phyloP scores from a whole-genome alignment of 352 stramenopile genomes.

The Globisporangium irregulare region DNA sequence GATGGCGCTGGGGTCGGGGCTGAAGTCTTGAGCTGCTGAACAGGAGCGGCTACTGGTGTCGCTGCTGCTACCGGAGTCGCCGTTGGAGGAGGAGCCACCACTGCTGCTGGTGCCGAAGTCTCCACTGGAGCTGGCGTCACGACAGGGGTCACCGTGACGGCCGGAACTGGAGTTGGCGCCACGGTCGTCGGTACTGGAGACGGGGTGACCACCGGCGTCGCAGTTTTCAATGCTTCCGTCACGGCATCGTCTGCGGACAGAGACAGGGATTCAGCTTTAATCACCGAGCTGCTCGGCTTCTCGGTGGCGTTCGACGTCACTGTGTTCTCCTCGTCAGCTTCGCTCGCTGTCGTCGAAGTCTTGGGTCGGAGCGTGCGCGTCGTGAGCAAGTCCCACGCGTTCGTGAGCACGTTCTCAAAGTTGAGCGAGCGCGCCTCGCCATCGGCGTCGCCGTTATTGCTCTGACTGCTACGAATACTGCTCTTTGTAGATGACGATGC shows the following conservation, averaged over 20 bases:
- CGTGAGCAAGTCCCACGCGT: slow-evolving; percentile 9
- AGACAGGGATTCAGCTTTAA: neutral
- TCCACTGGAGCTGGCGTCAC: slow-evolving; percentile 3
- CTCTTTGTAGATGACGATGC: neutral
- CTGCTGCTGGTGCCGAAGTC: slow-evolving; percentile 2
- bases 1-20: neutral
- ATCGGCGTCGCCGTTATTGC: neutral
- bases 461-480: neutral
- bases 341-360: slow-evolving; percentile 3
- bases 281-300: neutral
- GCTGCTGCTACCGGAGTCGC: neutral
- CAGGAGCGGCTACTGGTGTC: neutral
- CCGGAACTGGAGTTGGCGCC: slow-evolving; percentile 5
- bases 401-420: neutral
- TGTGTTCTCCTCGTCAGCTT: slow-evolving; percentile 1
- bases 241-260: slow-evolving; percentile 19
- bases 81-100: slow-evolving; percentile 1
- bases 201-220: slow-evolving; percentile 7
- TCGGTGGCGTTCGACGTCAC: neutral
- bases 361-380: slow-evolving; percentile 10
- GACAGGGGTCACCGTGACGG: neutral
- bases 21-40: slow-evolving; percentile 7
- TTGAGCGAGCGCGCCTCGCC: neutral
- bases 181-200: neutral
- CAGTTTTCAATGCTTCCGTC: slow-evolving; percentile 14